A percentile compares a stretch with the other conserved stretches of the same genome.
Conservation (phyloP, 1,284 basidiomycete genomes). For the Boletus smithii region DNA sequence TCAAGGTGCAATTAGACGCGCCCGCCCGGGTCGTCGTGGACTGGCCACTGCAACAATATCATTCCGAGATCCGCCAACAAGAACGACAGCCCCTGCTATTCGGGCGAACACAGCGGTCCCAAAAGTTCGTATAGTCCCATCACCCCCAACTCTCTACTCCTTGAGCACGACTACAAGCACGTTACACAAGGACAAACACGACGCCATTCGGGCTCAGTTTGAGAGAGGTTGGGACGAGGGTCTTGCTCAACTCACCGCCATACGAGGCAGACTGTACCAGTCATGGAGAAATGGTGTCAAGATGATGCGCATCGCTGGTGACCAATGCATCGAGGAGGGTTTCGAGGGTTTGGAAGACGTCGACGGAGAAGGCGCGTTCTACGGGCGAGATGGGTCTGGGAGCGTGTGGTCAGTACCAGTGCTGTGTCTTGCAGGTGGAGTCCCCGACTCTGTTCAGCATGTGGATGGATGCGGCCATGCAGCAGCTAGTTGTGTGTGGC, state of each 20-base stretch:
- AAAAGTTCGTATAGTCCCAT: slow-evolving; percentile 45
- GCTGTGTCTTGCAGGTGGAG: slow-evolving; percentile 29
- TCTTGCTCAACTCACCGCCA: slow-evolving; percentile 42
- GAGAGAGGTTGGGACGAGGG: slow-evolving; percentile 60
- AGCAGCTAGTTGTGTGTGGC: slow-evolving; percentile 21
- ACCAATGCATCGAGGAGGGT: slow-evolving; percentile 38
- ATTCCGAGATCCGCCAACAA: slow-evolving; percentile 37
- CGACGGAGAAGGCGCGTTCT: slow-evolving; percentile 27
- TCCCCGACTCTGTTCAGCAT: slow-evolving; percentile 15
- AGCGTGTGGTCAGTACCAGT: slow-evolving; percentile 19
- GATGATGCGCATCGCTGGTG: slow-evolving; percentile 39
- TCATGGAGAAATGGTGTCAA: slow-evolving; percentile 47
- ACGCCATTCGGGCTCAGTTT: slow-evolving; percentile 46
- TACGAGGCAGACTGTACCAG: slow-evolving; percentile 41
- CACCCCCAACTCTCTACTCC: slow-evolving; percentile 38
- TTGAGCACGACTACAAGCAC: slow-evolving; percentile 40
- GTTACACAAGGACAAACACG: slow-evolving; percentile 35
- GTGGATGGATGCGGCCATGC: slow-evolving; percentile 28
- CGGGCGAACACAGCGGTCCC: slow-evolving; percentile 13
- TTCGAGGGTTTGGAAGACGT: slow-evolving; percentile 49
- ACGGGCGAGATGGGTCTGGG: slow-evolving; percentile 9
- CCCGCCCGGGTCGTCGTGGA: slow-evolving; percentile 47
- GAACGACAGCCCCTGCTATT: slow-evolving; percentile 5
- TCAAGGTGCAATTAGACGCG: slow-evolving; percentile 11
- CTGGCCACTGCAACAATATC: slow-evolving; percentile 56